Base-by-base conservation (phyloP, 169 alveolate species). In the Cryptosporidium meleagridis region DNA sequence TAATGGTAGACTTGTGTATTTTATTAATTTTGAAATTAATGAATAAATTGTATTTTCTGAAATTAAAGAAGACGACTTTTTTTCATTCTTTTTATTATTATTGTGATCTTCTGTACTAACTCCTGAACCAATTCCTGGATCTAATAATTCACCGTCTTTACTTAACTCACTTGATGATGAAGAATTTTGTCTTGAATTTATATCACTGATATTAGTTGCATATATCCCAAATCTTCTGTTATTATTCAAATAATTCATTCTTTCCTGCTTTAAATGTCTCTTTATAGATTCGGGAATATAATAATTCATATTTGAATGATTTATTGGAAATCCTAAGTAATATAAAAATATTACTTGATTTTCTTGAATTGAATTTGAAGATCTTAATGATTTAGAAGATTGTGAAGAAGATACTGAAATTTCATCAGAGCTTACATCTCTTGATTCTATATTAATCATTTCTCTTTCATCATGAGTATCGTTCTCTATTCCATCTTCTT, bases 191-290 rank as follows among this genome's bases (percentile, higher is more conserved):
- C 29, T 26, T 31, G 52, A 67, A 33, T 67, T 41, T 1, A 2
- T 65, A 8, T 21, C 29, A 14, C 9, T 6, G 0, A 2, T 48
- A 14, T 41, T 6, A 8, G 67, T 2, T 61, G 72, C 73, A 45
- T 41, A 67, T 12, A 80, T 80, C 14, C 89, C 89, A 65, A 16
- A 80, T 23, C 89, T 59, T 39, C 89, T 61, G n/a, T 62, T 23
- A 26, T 51, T 80, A 48, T 44, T 48, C 44, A 80, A 44, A 62
- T 80, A 26, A 21, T 29, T n/a, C 53, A 61, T 6, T 8, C 41
- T 12, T 51, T 80, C 89, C 14, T 80, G 73, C 9, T 33, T 53
- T 7, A 80, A n/a, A 23, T 80, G 89, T 10, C 73, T 61, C 23
- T 65, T 80, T 37, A 65, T 45, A 3, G 68, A 39, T 37, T 80